phyloP scores from a whole-genome alignment of 495 filamentous ascomycete genomes.

The Astrothelium macrocarpum region DNA sequence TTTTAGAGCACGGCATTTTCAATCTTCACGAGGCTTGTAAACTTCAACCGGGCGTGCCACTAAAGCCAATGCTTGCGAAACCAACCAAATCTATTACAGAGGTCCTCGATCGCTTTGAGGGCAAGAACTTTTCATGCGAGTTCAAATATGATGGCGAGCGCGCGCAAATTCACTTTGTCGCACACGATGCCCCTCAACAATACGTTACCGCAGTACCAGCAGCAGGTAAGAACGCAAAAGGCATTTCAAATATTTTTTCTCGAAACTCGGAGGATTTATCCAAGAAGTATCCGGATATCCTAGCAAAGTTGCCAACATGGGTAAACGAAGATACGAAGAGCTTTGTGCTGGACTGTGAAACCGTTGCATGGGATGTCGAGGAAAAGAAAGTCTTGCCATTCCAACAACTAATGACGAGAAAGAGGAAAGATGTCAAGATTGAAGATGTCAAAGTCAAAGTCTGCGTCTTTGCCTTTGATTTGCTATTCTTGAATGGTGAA shows the following conservation, averaged over 20 bases:
- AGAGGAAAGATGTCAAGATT: constrained; percentile 93
- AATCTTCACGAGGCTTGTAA: constrained; percentile 78
- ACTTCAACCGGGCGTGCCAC: constrained; percentile 82
- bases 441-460: constrained; percentile 97
- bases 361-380: constrained; percentile 88
- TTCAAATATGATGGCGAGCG: constrained; percentile 98
- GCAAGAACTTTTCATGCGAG: constrained; percentile 92
- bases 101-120: constrained; percentile 92
- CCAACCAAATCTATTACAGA: constrained; percentile 99
- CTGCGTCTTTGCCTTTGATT: constrained; percentile 93
- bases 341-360: constrained; percentile 96
- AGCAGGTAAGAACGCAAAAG: constrained; percentile 49
- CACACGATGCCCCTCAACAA: constrained; percentile 63
- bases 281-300: constrained; percentile 94
- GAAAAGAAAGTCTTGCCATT: constrained; percentile 95
- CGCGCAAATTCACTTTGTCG: constrained; percentile 94
- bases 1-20: constrained; percentile 77
- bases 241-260: constrained; percentile 85
- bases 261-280: constrained; percentile 92
- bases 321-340: constrained; percentile 80
- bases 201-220: constrained; percentile 43
- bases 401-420: constrained; percentile 95
- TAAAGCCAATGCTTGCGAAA: constrained; percentile 98
- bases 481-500: constrained; percentile 90
- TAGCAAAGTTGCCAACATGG: constrained; percentile 79